Evolutionary conservation across 371 early-diverging fungal genomes (phyloP).

Genomic region (Enterospora canceri): DNA sequence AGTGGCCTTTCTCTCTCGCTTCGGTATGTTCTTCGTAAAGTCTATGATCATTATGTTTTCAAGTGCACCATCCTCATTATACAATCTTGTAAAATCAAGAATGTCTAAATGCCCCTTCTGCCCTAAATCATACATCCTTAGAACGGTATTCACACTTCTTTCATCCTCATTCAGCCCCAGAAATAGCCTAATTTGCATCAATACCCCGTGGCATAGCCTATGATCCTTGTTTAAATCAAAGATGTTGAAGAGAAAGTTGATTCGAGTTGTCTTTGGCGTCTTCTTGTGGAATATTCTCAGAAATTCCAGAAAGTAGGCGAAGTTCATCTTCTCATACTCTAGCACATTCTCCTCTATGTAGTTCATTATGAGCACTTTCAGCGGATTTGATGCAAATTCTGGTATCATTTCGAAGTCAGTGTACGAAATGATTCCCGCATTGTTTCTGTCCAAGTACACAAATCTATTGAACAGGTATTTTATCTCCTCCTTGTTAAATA

Average conservation of each 20-base stretch:
- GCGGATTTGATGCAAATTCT: constrained; percentile 50
- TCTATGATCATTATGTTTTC: constrained; percentile 44
- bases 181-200: constrained; percentile 23
- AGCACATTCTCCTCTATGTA: constrained; percentile 30
- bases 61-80: constrained; percentile 22
- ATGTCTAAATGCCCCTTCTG: constrained; percentile 42
- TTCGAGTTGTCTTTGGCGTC: constrained; percentile 23
- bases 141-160: constrained; percentile 24
- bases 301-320: constrained; percentile 46
- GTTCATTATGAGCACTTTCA: constrained; percentile 33
- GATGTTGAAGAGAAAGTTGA: constrained; percentile 42
- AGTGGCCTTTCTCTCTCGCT: neutral
- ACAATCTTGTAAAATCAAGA: constrained; percentile 44
- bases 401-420: constrained; percentile 47
- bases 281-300: constrained; percentile 34
- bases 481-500: constrained; percentile 38
- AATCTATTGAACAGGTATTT: constrained; percentile 47
- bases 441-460: constrained; percentile 31
- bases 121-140: constrained; percentile 37
- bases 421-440: constrained; percentile 38
- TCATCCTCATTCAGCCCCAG: constrained; percentile 12
- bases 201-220: constrained; percentile 30
- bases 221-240: constrained; percentile 46
- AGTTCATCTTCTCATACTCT: constrained; percentile 44
- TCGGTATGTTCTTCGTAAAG: constrained; percentile 32